A percentile compares a stretch with the other conserved stretches of the same genome.
Evolutionary conservation across 805 yeast species (phyloP).

Genomic region (Teunomyces cretensis): DNA sequence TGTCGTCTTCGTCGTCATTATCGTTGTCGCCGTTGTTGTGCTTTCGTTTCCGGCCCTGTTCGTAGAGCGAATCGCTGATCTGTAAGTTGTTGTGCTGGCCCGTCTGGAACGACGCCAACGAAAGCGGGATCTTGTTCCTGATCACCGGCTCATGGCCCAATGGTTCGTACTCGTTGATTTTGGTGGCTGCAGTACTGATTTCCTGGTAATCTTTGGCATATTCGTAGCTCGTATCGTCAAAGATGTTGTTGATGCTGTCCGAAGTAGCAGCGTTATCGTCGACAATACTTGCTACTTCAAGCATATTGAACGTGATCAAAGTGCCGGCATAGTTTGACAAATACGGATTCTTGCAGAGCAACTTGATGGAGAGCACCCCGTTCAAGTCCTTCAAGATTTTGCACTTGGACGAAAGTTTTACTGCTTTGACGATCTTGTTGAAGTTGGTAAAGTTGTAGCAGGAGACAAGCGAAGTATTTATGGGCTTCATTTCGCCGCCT

Average conservation of each 20-base stretch:
- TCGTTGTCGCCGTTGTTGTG: conserved; percentile 1
- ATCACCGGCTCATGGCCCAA: conserved; percentile 4
- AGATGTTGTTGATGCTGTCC: conserved; percentile 19
- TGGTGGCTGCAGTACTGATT: background rate
- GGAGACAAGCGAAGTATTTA: conserved; percentile 23
- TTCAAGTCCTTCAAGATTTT: conserved; percentile 35
- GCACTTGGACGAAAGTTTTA: conserved; percentile 38
- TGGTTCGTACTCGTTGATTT: conserved; percentile 7
- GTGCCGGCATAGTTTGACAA: conserved; percentile 34
- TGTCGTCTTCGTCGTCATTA: conserved; percentile 3
- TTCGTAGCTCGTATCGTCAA: conserved; percentile 28
- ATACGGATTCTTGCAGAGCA: conserved; percentile 33
- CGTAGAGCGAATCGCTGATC: conserved; percentile 6
- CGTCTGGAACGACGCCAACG: conserved; percentile 23
- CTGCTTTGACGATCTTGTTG: conserved; percentile 33
- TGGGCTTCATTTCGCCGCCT: conserved; percentile 26
- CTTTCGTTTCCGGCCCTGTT: background rate
- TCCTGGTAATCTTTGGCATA: conserved; percentile 12
- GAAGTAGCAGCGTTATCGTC: conserved; percentile 7
- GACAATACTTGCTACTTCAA: conserved; percentile 26
- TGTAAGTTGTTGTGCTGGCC: conserved; percentile 1
- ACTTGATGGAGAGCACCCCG: conserved; percentile 39
- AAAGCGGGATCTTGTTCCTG: conserved; percentile 23
- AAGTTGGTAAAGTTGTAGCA: conserved; percentile 34
- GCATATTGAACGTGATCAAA: conserved; percentile 39